Evolutionary conservation across 805 yeast species (phyloP).

Genomic region (Kuraishia ogatae): DNA sequence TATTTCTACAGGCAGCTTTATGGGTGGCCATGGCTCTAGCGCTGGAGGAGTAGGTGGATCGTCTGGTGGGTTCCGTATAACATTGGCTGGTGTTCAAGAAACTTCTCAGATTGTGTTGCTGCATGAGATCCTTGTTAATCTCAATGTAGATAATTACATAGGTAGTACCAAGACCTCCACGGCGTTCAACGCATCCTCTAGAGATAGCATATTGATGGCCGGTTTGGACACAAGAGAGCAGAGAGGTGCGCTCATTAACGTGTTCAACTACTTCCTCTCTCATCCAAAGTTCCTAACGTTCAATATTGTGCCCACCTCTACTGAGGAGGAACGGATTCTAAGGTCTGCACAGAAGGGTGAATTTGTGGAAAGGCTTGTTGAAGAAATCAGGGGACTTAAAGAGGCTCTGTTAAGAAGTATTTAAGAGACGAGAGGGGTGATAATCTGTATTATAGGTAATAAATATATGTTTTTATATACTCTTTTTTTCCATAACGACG

Average conservation of each 20-base stretch:
- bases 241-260: slow-evolving; percentile 48
- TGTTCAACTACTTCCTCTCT: slow-evolving; percentile 64
- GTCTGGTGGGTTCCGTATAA: slow-evolving; percentile 30
- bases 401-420: slow-evolving; percentile 21
- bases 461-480: no score
- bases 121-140: slow-evolving; percentile 43
- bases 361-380: slow-evolving; percentile 37
- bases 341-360: slow-evolving; percentile 34
- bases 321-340: slow-evolving; percentile 54
- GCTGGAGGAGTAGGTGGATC: background rate
- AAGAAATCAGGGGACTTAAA: slow-evolving; percentile 45
- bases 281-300: slow-evolving; percentile 82
- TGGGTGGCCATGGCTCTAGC: background rate
- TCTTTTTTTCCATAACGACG: no score
- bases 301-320: slow-evolving; percentile 51
- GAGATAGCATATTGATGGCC: slow-evolving; percentile 27
- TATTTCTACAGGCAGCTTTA: background rate
- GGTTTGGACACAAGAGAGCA: slow-evolving; percentile 56
- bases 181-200: background rate
- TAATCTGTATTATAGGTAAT: background rate
- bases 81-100: slow-evolving; percentile 45
- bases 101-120: slow-evolving; percentile 62
- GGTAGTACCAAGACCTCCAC: background rate
- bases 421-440: background rate
- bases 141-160: slow-evolving; percentile 41